Evolutionary conservation across 148 eudicot genomes (phyloP), one percentile per base, ranked within the genome.

Genomic region (Tetragonia tetragonoides): DNA sequence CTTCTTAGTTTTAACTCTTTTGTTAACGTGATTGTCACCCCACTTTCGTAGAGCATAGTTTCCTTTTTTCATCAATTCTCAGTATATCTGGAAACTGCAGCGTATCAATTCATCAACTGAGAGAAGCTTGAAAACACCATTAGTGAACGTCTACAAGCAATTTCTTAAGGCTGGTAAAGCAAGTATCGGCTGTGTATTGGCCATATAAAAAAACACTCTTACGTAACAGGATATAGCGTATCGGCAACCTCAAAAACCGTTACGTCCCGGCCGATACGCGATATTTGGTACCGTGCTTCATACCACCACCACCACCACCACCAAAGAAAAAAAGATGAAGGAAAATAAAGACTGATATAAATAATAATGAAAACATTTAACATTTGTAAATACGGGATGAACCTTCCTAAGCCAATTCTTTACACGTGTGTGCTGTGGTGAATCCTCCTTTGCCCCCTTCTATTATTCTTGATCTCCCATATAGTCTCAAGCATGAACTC

Each of bases 361-460:
- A 74, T 24, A 42, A 46, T n/a, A 65, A 28, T 28, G 40, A 23
- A 10, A 34, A 72, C 42, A 37, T 23, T 51, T 23, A 72, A 44
- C 24, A 23, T 66, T n/a, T 28, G 49, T 14, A 68, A 38, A 59
- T 8, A 60, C n/a, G 56, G 40, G 14, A 42, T n/a, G 53, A 51
- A 95, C 99, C 97, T 93, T 89, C 79, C 90, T 97, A 17, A 95
- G 87, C 99, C 99, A 95, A 78, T 95, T 93, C 83, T 95, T 95
- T 75, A 91, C 84, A 44, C 91, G 85, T 20, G 95, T 87, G 81
- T 89, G 95, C 86, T 86, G 97, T 61, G 87, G 79, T 51, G 87
- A 74, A 59, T 93, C 97, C 71, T 89, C 99, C 75, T 90, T 91
- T 21, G 87, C 81, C 89, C 84, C 87, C 83, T 77, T 88, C 79